A percentile compares a stretch with the other conserved stretches of the same genome.
phyloP scores from a whole-genome alignment of 2,329 filamentous ascomycete genomes.

The Botryotinia calthae region DNA sequence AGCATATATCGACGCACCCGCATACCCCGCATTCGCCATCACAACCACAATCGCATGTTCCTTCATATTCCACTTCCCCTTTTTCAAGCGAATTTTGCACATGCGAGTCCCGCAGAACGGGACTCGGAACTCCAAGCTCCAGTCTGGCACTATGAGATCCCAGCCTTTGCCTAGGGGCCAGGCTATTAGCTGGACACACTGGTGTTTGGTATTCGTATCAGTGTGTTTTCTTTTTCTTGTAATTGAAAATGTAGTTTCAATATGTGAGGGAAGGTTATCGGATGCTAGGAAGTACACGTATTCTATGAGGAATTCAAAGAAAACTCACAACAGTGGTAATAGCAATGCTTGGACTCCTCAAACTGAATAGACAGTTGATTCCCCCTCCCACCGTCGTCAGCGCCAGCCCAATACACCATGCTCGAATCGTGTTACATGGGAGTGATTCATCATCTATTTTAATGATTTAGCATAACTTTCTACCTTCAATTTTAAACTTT shows the following conservation, averaged over 20 bases:
- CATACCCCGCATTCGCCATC: conserved; percentile 54
- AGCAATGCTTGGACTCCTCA: conserved; percentile 25
- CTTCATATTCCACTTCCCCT: conserved; percentile 52
- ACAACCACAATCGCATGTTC: conserved; percentile 65
- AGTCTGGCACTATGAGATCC: conserved; percentile 34
- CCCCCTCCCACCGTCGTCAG: conserved; percentile 25
- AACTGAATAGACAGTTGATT: conserved; percentile 25
- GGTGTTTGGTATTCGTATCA: conserved; percentile 30
- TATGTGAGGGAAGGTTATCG: background rate
- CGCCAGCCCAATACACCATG: conserved; percentile 52
- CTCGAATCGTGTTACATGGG: conserved; percentile 49
- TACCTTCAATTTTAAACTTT: too few relatives aligned
- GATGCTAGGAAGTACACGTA: background rate
- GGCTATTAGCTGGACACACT: conserved; percentile 6
- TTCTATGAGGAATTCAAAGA: conserved; percentile 17
- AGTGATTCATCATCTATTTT: background rate
- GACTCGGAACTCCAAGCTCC: conserved; percentile 33
- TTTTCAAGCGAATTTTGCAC: background rate
- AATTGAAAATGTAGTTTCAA: background rate
- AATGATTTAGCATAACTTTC: background rate
- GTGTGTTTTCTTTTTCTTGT: background rate
- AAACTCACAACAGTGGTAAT: conserved; percentile 24
- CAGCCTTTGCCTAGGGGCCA: conserved; percentile 11
- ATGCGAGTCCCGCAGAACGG: background rate
- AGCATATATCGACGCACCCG: conserved; percentile 63